Base-by-base conservation (phyloP, 495 filamentous ascomycete genomes). In the Xylaria telfairii region DNA sequence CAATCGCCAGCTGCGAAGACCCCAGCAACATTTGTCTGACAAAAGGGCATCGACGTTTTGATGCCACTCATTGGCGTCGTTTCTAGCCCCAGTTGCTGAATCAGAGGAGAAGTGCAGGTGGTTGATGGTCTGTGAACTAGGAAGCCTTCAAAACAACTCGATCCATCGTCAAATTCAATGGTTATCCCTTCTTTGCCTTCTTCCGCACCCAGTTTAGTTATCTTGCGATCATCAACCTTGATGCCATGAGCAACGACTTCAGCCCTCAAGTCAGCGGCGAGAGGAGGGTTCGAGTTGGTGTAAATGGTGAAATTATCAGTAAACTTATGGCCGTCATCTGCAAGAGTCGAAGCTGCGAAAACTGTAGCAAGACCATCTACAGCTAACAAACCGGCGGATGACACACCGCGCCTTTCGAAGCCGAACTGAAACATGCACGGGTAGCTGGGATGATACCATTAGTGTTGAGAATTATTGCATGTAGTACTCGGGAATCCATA, bases 391-490 rank as follows among this genome's bases (percentile, higher is more conserved):
- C 79, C 83, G 3, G 74, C 77, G 4, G 73, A 77, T 3, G 69
- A 10, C 28, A 65, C 65, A n/a, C 77, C 79, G 17, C 74, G 72
- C 47, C 84, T 78, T 72, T 87, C 83, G 71, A 79, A 85, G 15
- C 83, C 83, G 67, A 84, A 72, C 68, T 80, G 86, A 76, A 84
- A 86, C 5, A 87, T 78, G 65, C 82, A 86, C 69, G 83, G 84
- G 65, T 79, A 85, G 24, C 80, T 86, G 37, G 37, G n/a, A 46
- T 7, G 32, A 5, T 28, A 4, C 26, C n/a, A 6, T 42, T 12
- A 17, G 15, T 42, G 37, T 46, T 10, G 37, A 7, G 37, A 17
- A 32, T 21, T 26, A 24, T 10, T 54, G 49, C 1, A 13, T 26
- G n/a, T 26, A 53, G 47, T 53, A 26, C 7, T 26, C 47, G 67